phyloP scores from a whole-genome alignment of 306 rosid species.

The Begonia peltatifolia region DNA sequence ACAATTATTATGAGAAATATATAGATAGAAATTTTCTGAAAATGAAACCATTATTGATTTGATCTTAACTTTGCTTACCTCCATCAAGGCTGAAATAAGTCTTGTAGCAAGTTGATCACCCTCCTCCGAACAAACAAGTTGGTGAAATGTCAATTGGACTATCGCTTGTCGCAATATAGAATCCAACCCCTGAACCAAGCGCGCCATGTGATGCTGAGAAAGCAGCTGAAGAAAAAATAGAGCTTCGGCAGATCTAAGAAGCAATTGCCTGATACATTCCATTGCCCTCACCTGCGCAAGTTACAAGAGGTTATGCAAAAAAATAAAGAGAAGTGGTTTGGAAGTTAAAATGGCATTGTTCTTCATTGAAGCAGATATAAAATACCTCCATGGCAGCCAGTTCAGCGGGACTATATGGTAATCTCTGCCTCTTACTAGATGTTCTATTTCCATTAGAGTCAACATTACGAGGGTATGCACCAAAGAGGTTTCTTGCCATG shows the following conservation, averaged over 20 bases:
- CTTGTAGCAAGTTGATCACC: slow-evolving; percentile 83
- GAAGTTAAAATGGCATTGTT: neutral
- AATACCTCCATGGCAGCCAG: slow-evolving; percentile 98
- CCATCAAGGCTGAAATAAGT: slow-evolving; percentile 86
- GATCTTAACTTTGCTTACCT: slow-evolving; percentile 39
- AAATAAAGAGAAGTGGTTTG: slow-evolving; percentile 2
- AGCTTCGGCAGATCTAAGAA: slow-evolving; percentile 84
- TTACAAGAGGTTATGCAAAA: slow-evolving; percentile 17
- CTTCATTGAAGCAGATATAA: slow-evolving; percentile 11
- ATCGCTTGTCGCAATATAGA: slow-evolving; percentile 41
- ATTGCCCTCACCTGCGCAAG: slow-evolving; percentile 85
- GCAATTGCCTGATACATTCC: slow-evolving; percentile 95
- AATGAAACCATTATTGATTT: slow-evolving; percentile 5
- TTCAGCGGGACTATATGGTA: slow-evolving; percentile 91
- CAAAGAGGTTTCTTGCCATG: slow-evolving; percentile 77
- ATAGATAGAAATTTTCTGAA: neutral
- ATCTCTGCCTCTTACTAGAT: slow-evolving; percentile 73
- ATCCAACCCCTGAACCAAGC: slow-evolving; percentile 81
- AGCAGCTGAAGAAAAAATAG: slow-evolving; percentile 91
- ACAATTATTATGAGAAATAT: neutral
- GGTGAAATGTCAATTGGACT: slow-evolving; percentile 80
- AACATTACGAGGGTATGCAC: slow-evolving; percentile 56
- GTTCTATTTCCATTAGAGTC: slow-evolving; percentile 58
- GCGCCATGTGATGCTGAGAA: slow-evolving; percentile 88
- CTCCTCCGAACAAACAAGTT: slow-evolving; percentile 87